Evolutionary conservation across 495 filamentous ascomycete species (phyloP).

Genomic region (Aspergillus hancockii): DNA sequence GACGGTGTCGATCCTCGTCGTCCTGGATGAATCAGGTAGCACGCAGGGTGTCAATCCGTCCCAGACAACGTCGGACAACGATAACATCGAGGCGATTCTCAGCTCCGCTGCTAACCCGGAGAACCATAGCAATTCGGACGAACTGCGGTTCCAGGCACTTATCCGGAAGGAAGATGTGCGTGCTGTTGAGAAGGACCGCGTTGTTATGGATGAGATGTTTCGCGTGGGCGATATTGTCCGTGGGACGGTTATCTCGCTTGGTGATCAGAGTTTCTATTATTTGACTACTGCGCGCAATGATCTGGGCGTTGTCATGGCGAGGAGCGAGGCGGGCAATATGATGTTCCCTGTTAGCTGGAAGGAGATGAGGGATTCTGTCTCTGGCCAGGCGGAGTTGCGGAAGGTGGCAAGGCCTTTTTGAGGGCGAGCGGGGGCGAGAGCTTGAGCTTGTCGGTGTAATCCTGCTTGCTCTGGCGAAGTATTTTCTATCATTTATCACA

Average conservation of each 20-base stretch:
- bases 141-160: slow-evolving; percentile 49
- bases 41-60: slow-evolving; percentile 43
- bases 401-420: slow-evolving; percentile 95
- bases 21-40: slow-evolving; percentile 53
- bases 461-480: not conserved
- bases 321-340: slow-evolving; percentile 81
- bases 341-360: slow-evolving; percentile 95
- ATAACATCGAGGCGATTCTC: slow-evolving; percentile 52
- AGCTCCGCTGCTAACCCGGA: slow-evolving; percentile 45
- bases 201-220: slow-evolving; percentile 88
- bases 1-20: slow-evolving; percentile 76
- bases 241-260: slow-evolving; percentile 85
- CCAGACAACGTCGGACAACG: slow-evolving; percentile 40
- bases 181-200: slow-evolving; percentile 92
- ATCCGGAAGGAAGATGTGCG: slow-evolving; percentile 85
- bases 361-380: slow-evolving; percentile 83
- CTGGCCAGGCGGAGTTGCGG: slow-evolving; percentile 74
- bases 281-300: slow-evolving; percentile 86
- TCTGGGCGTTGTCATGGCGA: slow-evolving; percentile 91
- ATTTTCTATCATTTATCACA: not conserved
- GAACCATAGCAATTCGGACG: slow-evolving; percentile 49
- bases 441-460: not conserved
- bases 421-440: slow-evolving; percentile 32
- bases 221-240: slow-evolving; percentile 91
- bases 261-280: slow-evolving; percentile 94